Evolutionary conservation across 345 rosid species (phyloP), one percentile per base, ranked within the genome.

Genomic region (Aurinia saxatilis): DNA sequence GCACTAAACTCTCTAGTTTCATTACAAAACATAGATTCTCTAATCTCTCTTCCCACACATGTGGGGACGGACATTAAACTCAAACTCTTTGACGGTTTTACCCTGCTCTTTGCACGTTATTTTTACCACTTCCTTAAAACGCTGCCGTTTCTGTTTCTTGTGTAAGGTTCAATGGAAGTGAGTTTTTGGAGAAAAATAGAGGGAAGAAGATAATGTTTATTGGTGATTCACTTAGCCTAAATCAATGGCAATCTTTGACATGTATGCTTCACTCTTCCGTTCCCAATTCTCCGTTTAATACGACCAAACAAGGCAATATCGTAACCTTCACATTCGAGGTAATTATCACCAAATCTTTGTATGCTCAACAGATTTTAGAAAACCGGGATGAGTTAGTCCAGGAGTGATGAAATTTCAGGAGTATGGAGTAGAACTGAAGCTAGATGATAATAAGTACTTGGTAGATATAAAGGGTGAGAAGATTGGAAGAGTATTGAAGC

Each of bases 181-280:
- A 70, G 9, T 80, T 87, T 41, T 38, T 90, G 70, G 65, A 73
- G 65, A 79, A 35, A 67, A 62, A 76, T 21, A 77, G 61, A 59
- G 92, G 95, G 51, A 87, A 85, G 75, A 79, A 75, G 11, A 74
- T 90, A 36, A 77, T 85, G 87, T 87, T 87, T 23, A 85, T 85
- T 5, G 97, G 97, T 33, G 97, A 90, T 57, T 90, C 95, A 1
- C 72, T 86, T 1, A 86, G 91, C 64, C 61, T 81, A 10, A 86
- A 86, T 57, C 95, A 90, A 46, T 90, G 90, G 92, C 84, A 83
- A 35, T 90, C 97, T 3, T 71, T 90, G 67, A 78, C 88, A 4
- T 87, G 92, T 76, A 73, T 83, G 85, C 81, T 90, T 40, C 84
- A 81, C 61, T 73, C 80, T 30, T 74, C 84, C 1, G 60, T 70